Conservation (phyloP, 345 rosid genomes). For the Eucalyptus pauciflora region DNA sequence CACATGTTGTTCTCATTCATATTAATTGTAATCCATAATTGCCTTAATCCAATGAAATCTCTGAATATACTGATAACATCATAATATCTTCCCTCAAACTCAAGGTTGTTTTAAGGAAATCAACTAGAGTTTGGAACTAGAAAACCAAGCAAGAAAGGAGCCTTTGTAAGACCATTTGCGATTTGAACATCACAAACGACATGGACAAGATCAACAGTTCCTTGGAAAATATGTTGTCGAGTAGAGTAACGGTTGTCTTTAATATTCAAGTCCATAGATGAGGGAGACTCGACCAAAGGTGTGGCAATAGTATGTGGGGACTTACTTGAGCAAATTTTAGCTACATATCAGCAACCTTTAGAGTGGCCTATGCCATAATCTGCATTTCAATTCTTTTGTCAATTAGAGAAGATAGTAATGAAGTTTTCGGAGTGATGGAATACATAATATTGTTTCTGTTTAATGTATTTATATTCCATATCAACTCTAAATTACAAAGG, state of each 20-base stretch:
- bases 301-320: not conserved
- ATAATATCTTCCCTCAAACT: not conserved
- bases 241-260: not conserved
- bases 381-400: no score
- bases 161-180: no score
- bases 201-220: not conserved
- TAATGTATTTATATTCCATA: not conserved
- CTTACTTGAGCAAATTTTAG: not conserved
- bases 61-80: rapidly evolving
- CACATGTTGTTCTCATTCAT: not conserved
- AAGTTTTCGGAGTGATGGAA: not conserved
- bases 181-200: not conserved
- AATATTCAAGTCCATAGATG: rapidly evolving
- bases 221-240: not conserved
- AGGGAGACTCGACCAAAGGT: not conserved
- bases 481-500: not conserved
- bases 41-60: not conserved
- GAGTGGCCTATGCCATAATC: rapidly evolving
- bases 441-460: not conserved
- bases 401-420: no score
- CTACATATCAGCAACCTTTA: rapidly evolving
- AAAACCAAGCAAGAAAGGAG: no score
- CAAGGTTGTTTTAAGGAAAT: no score
- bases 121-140: no score
- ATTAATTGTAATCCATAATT: not conserved